phyloP scores from a whole-genome alignment of 208 protist genomes.

The Entamoeba moshkovskii region DNA sequence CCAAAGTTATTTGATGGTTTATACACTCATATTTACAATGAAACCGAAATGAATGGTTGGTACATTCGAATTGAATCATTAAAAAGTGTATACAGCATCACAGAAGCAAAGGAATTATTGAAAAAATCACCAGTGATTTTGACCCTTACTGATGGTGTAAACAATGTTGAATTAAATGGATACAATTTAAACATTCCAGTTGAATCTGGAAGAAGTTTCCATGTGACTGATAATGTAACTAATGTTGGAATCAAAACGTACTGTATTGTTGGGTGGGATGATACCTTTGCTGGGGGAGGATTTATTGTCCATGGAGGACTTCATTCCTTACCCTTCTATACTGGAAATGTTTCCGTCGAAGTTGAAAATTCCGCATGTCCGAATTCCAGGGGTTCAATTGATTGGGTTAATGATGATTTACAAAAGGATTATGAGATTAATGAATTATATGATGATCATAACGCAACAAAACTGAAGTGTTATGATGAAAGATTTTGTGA shows the following conservation, averaged over 20 bases:
- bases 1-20: background rate
- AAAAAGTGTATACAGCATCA: background rate
- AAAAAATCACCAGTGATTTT: background rate
- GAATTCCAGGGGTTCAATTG: background rate
- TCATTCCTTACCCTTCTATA: background rate
- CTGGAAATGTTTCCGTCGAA: background rate
- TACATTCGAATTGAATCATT: background rate
- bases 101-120: background rate
- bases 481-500: background rate
- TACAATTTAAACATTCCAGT: background rate
- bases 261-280: background rate
- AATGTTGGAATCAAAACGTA: background rate
- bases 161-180: background rate
- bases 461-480: background rate
- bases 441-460: background rate
- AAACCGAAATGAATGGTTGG: background rate
- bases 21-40: background rate
- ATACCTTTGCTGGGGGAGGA: background rate
- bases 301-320: background rate
- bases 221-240: background rate
- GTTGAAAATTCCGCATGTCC: background rate
- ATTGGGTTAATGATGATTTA: background rate
- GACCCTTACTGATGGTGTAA: background rate
- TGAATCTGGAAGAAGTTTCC: background rate
- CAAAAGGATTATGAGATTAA: background rate